These are phyloP conservation scores for Sisymbrium altissimum DNA, from an alignment of 345 rosid species.

Conservation along the genomic window DNA sequence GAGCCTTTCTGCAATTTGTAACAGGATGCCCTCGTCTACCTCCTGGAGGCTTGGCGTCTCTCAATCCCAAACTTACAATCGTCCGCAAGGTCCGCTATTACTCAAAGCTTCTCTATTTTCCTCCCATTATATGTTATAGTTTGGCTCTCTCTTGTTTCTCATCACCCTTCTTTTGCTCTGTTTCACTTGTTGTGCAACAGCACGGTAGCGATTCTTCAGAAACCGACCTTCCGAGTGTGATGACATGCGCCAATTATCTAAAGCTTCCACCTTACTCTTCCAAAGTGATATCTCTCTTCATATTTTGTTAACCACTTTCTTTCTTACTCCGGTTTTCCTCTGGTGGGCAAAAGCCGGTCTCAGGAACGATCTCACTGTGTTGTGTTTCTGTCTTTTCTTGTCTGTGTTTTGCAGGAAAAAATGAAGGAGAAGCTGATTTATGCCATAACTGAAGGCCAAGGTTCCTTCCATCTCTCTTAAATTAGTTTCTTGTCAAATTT, in stretches of 20 bases:
- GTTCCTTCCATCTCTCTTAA: constrained; percentile 96
- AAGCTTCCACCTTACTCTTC: constrained; percentile 93
- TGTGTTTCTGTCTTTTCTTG: not conserved
- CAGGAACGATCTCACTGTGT: constrained; percentile 7
- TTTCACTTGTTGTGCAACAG: constrained; percentile 40
- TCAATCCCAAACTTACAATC: constrained; percentile 84
- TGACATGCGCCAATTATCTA: constrained; percentile 97
- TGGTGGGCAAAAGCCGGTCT: not conserved
- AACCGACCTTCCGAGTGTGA: constrained; percentile 87
- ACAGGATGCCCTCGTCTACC: constrained; percentile 97
- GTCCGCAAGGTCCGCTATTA: constrained; percentile 68
- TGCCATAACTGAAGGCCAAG: constrained; percentile 96
- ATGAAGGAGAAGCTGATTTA: constrained; percentile 85
- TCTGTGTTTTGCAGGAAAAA: constrained; percentile 61
- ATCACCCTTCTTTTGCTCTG: not conserved
- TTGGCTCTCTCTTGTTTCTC: not conserved
- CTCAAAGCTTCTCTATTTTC: not conserved
- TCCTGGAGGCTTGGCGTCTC: constrained; percentile 86
- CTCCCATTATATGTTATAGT: not conserved
- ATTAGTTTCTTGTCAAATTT: constrained; percentile 25
- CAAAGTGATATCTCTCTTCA: constrained; percentile 48
- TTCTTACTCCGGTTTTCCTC: not conserved
- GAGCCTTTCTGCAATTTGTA: constrained; percentile 90
- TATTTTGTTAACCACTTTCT: not conserved
- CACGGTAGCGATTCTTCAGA: constrained; percentile 64